Conservation (phyloP, 2,329 filamentous ascomycete genomes). For the Claviceps sp. region DNA sequence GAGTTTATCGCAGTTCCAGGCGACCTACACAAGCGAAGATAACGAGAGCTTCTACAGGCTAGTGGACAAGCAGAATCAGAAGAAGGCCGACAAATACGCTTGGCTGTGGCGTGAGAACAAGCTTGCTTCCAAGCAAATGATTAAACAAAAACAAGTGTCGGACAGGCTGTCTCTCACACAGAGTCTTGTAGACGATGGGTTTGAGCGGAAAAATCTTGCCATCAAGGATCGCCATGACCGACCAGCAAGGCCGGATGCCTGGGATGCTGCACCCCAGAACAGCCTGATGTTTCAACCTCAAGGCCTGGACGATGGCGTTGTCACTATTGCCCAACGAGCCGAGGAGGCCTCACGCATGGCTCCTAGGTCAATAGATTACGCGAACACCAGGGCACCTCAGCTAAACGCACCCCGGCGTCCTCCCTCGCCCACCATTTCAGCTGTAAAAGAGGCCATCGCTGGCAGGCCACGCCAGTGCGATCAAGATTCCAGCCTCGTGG, state of each 20-base stretch:
- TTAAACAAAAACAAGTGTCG: conserved; percentile 51
- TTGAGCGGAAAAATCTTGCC: conserved; percentile 42
- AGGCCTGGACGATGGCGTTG: conserved; percentile 41
- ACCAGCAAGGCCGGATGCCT: conserved; percentile 63
- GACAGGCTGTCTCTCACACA: conserved; percentile 33
- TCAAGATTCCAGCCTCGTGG: conserved; percentile 41
- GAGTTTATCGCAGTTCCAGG: conserved; percentile 74
- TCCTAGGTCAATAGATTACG: conserved; percentile 65
- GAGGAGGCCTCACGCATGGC: conserved; percentile 59
- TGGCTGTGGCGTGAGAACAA: conserved; percentile 89
- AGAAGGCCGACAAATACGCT: conserved; percentile 68
- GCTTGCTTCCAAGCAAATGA: conserved; percentile 65
- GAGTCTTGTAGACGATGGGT: conserved; percentile 42
- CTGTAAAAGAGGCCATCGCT: conserved; percentile 71
- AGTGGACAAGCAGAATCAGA: conserved; percentile 80
- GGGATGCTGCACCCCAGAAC: conserved; percentile 65
- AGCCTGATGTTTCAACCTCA: conserved; percentile 75
- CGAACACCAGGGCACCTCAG: conserved; percentile 66
- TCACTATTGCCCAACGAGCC: conserved; percentile 53
- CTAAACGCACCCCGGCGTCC: conserved; percentile 34
- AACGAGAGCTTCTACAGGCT: conserved; percentile 94
- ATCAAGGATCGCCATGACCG: conserved; percentile 56
- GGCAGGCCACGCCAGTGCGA: conserved; percentile 51
- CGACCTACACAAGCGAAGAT: conserved; percentile 92
- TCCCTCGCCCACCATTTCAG: conserved; percentile 70